Conservation (phyloP, 768 basidiomycete genomes). For the Lentinula guzmanii region DNA sequence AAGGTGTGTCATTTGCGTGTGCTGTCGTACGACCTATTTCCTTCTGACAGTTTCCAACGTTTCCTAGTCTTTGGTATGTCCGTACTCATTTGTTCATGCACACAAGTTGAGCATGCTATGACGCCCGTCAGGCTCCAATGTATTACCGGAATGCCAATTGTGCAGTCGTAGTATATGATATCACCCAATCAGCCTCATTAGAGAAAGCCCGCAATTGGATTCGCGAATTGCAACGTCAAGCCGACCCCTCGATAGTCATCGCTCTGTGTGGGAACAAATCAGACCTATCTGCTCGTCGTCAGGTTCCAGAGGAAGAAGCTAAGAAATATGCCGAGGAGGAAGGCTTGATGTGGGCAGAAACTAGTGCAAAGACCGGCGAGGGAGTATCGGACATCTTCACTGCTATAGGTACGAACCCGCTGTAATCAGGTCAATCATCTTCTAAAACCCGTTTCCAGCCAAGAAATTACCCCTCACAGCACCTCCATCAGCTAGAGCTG, state of each 20-base stretch:
- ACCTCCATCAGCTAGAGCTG: constrained; percentile 57
- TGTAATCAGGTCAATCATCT: constrained; percentile 4
- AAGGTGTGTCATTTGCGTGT: constrained; percentile 45
- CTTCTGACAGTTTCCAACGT: constrained; percentile 27
- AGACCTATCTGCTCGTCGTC: constrained; percentile 79
- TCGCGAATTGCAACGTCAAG: constrained; percentile 92
- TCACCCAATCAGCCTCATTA: constrained; percentile 85
- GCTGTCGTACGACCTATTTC: constrained; percentile 1
- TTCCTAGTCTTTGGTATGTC: constrained; percentile 39
- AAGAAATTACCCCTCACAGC: constrained; percentile 86
- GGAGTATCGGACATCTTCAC: constrained; percentile 84
- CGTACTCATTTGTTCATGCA: background rate
- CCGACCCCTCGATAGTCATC: constrained; percentile 95
- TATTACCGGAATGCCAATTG: constrained; percentile 95
- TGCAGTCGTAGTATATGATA: constrained; percentile 94
- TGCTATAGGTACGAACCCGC: constrained; percentile 59
- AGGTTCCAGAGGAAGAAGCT: constrained; percentile 83
- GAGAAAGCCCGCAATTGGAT: constrained; percentile 98
- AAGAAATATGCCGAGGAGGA: constrained; percentile 91
- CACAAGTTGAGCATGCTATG: constrained; percentile 6
- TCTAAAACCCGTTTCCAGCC: constrained; percentile 36
- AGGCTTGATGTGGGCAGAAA: constrained; percentile 89
- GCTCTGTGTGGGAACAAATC: constrained; percentile 95
- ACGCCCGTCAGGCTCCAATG: constrained; percentile 70
- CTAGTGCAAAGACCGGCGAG: constrained; percentile 85